These are phyloP conservation scores for Euphorbia lathyris DNA, from an alignment of 345 rosid species.

Conservation along the genomic window DNA sequence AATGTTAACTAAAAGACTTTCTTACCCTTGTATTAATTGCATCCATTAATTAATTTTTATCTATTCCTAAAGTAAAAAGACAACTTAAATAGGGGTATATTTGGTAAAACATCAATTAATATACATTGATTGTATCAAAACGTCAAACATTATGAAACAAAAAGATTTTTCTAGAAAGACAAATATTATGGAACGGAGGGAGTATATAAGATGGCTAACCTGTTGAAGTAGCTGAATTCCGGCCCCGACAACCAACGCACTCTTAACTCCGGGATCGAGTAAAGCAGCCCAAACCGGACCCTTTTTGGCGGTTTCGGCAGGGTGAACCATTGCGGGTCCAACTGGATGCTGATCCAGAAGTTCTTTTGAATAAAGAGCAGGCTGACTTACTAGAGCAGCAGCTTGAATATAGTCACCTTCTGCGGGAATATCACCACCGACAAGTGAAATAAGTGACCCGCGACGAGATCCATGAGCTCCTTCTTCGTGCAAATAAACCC, in stretches of 20 bases:
- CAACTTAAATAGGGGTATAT: too few species aligned
- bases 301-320: constrained; percentile 44
- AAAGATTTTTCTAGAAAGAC: too few species aligned
- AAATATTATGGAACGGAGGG: too few species aligned
- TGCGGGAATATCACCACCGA: constrained; percentile 44
- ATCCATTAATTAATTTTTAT: too few species aligned
- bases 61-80: too few species aligned
- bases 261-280: constrained; percentile 84
- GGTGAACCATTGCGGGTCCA: constrained; percentile 34
- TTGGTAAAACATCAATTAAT: too few species aligned
- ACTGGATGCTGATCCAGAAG: constrained; percentile 21
- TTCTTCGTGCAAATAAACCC: constrained; percentile 80
- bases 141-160: too few species aligned
- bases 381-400: constrained; percentile 54
- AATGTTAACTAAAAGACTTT: too few species aligned
- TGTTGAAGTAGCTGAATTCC: constrained; percentile 96
- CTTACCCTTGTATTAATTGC: too few species aligned
- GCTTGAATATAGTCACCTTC: constrained; percentile 80
- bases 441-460: constrained; percentile 75
- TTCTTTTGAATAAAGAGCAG: constrained; percentile 26
- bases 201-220: constrained; percentile 39
- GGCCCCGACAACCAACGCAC: constrained; percentile 76
- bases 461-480: constrained; percentile 65
- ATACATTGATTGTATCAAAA: too few species aligned
- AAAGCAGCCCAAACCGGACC: constrained; percentile 79